These are phyloP conservation scores for Aspergillus sp. DNA, from an alignment of 2,329 filamentous ascomycete species.

Conservation along the genomic window DNA sequence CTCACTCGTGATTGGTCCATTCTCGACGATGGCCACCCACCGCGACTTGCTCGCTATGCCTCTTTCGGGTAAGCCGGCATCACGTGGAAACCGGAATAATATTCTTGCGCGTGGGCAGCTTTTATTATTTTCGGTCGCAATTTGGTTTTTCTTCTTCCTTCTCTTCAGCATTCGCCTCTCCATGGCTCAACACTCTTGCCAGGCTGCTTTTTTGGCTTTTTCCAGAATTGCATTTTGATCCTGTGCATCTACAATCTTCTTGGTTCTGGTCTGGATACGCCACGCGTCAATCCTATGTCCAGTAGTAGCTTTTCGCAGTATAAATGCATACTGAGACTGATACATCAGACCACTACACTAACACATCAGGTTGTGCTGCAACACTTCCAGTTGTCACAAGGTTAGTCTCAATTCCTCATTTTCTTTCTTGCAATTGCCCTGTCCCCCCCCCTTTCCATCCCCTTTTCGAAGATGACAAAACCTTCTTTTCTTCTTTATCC, in stretches of 20 bases:
- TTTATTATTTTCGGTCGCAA: conserved; percentile 4
- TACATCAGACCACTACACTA: conserved; percentile 7
- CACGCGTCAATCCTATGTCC: neutral
- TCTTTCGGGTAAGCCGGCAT: neutral
- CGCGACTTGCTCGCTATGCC: conserved; percentile 1
- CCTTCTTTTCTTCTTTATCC: conserved; percentile 63
- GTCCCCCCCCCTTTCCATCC: conserved; percentile 2
- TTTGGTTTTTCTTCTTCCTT: neutral
- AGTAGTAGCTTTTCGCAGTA: neutral
- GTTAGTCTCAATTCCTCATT: conserved; percentile 27
- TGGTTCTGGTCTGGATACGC: neutral
- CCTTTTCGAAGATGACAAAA: conserved; percentile 60
- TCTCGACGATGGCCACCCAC: neutral
- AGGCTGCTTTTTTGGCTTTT: neutral
- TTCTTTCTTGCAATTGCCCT: conserved; percentile 7
- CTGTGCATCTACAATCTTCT: neutral
- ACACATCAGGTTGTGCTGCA: conserved; percentile 2
- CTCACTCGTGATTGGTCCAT: neutral
- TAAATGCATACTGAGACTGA: neutral
- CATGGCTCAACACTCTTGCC: neutral
- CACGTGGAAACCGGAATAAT: neutral
- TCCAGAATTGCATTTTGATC: neutral
- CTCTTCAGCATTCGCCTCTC: neutral
- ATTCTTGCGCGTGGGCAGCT: neutral
- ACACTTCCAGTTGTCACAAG: conserved; percentile 7